A percentile compares a stretch with the other conserved stretches of the same genome.
These are phyloP conservation scores for Panicum miliaceum DNA, from an alignment of 176 grass and related monocot species.

Conservation along the genomic window DNA sequence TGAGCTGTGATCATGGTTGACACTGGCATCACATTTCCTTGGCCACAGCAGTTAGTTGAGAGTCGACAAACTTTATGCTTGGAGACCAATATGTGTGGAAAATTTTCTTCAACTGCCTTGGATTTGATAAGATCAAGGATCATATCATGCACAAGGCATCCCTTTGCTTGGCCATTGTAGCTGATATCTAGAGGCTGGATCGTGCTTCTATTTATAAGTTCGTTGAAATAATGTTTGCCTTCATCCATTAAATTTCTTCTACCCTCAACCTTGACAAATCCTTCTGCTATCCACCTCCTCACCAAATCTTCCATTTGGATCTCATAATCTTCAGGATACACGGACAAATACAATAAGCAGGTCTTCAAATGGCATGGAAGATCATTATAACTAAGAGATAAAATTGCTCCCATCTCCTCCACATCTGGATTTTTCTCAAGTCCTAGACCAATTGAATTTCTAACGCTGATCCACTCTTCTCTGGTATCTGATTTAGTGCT, in stretches of 20 bases:
- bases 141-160: neutral
- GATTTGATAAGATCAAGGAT: neutral
- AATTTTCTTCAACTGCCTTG: neutral
- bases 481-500: neutral
- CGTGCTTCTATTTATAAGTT: neutral
- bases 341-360: neutral
- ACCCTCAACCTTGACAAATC: neutral
- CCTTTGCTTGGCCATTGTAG: neutral
- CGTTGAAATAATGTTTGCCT: neutral
- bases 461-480: neutral
- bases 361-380: neutral
- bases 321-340: neutral
- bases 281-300: neutral
- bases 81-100: neutral
- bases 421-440: neutral
- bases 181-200: neutral
- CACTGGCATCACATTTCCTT: neutral
- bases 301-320: neutral
- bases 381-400: neutral
- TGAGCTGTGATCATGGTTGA: neutral
- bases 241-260: neutral
- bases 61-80: neutral
- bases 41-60: neutral
- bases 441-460: neutral
- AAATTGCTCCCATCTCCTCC: neutral